These are phyloP conservation scores for Suhomyces terraborum DNA, from an alignment of 1,139 yeast species.

Conservation along the genomic window DNA sequence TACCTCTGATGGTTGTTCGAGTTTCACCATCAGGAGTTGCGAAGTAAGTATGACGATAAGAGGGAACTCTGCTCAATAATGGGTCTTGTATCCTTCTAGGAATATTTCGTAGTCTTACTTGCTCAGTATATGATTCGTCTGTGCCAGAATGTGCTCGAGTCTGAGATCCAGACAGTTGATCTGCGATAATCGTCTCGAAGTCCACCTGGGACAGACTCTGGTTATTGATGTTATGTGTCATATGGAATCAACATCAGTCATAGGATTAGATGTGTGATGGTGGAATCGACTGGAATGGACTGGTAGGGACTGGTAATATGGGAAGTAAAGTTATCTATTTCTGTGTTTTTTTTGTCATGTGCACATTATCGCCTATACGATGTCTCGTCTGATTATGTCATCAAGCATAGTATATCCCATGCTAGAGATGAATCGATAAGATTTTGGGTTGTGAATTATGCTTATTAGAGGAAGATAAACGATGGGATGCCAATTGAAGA, in stretches of 20 bases:
- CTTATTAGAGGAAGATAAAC: no score
- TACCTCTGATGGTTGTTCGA: constrained; percentile 9
- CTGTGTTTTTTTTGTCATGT: constrained; percentile 2
- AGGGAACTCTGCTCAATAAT: background rate
- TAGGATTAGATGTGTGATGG: no score
- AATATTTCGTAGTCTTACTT: constrained; percentile 5
- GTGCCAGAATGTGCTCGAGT: constrained; percentile 1
- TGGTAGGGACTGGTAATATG: background rate
- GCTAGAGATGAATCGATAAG: no score
- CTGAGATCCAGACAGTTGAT: background rate
- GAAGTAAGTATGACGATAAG: background rate
- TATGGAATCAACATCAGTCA: background rate
- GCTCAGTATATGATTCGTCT: constrained; percentile 6
- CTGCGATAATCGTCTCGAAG: background rate
- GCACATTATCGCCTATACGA: no score
- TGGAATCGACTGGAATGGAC: no score
- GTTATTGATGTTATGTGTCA: background rate
- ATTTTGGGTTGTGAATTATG: no score
- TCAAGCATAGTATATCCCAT: no score
- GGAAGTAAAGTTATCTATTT: background rate
- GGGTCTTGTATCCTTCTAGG: background rate
- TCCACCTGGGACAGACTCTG: background rate
- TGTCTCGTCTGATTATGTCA: no score
- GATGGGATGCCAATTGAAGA: no score
- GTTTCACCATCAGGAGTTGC: constrained; percentile 1